Percentiles rank a stretch among this genome's conserved stretches.
Conservation (phyloP, 805 yeast species). For the Lipomyces spencermartinsiae region DNA sequence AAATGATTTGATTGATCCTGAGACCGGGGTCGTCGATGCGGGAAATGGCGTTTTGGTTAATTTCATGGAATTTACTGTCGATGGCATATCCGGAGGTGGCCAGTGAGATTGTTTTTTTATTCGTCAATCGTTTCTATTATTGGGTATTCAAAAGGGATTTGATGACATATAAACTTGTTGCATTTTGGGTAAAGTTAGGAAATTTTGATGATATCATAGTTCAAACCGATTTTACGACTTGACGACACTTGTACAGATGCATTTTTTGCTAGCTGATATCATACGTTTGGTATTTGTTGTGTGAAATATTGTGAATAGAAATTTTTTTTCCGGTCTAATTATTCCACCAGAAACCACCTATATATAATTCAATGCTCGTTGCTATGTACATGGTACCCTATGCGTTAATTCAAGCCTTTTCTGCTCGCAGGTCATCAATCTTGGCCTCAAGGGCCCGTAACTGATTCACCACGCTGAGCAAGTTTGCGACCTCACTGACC, state of each 20-base stretch:
- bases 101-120: background rate
- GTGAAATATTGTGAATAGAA: background rate
- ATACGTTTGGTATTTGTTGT: slow-evolving; percentile 5
- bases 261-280: background rate
- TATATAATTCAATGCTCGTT: background rate
- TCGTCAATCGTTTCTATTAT: no score
- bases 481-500: slow-evolving; percentile 13
- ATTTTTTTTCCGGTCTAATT: background rate
- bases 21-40: slow-evolving; percentile 3
- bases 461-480: slow-evolving; percentile 17
- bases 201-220: background rate
- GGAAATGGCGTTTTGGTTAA: slow-evolving; percentile 7
- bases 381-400: background rate
- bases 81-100: background rate
- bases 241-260: slow-evolving; percentile 1
- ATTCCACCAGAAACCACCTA: background rate
- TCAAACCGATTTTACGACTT: background rate
- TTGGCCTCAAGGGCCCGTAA: slow-evolving; percentile 23
- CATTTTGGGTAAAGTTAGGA: background rate
- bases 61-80: slow-evolving; percentile 12
- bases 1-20: slow-evolving; percentile 18
- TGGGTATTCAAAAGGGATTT: background rate
- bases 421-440: slow-evolving; percentile 5
- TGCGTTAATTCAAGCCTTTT: background rate
- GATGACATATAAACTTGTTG: background rate